These are phyloP conservation scores for Cordyceps farinosa DNA, from an alignment of 2,329 filamentous ascomycete genomes.

Conservation along the genomic window DNA sequence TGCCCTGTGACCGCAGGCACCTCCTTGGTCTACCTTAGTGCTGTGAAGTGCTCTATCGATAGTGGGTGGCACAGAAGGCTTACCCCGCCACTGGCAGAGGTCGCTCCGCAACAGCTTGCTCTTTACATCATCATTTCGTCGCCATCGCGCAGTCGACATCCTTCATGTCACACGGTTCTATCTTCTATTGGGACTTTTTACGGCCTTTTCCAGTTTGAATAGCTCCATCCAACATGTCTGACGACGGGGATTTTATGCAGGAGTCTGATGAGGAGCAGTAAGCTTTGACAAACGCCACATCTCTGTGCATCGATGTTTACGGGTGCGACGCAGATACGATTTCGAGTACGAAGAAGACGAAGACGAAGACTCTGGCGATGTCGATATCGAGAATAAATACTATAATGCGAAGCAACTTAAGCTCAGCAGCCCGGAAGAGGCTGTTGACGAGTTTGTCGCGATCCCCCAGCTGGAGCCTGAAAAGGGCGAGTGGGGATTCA, in stretches of 20 bases:
- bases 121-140: background rate
- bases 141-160: background rate
- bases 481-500: slow-evolving; percentile 99
- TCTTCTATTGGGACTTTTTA: too few species aligned
- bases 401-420: slow-evolving; percentile 99
- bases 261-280: slow-evolving; percentile 46
- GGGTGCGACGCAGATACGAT: slow-evolving; percentile 61
- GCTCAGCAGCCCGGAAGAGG: slow-evolving; percentile 77
- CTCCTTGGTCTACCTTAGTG: too few species aligned
- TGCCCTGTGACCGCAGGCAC: too few species aligned
- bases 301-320: background rate
- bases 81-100: slow-evolving; percentile 9
- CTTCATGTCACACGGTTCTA: background rate
- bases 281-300: slow-evolving; percentile 15
- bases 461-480: slow-evolving; percentile 80
- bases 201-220: background rate
- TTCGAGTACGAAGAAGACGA: slow-evolving; percentile 96
- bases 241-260: slow-evolving; percentile 50
- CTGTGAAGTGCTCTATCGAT: slow-evolving; percentile 1
- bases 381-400: slow-evolving; percentile 98
- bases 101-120: background rate
- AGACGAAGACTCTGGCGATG: slow-evolving; percentile 80
- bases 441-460: slow-evolving; percentile 87
- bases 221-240: slow-evolving; percentile 41
- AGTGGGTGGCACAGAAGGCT: background rate